These are phyloP conservation scores for Sugiyamaella marilandica DNA, from an alignment of 805 yeast species.

Conservation along the genomic window DNA sequence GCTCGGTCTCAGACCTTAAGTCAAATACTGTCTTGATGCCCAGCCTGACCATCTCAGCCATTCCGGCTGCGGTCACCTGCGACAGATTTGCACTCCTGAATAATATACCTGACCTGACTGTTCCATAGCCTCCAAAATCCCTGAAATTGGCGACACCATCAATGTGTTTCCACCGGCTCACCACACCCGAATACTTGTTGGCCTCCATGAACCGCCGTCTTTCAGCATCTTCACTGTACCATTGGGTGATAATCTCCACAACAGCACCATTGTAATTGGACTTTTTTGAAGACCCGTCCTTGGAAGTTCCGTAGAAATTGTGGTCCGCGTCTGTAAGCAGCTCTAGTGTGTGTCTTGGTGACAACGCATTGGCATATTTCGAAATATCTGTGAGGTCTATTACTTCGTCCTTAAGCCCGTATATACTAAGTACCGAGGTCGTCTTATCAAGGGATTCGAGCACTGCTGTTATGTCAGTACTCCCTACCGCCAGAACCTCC, in stretches of 20 bases:
- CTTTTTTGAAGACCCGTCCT: slow-evolving; percentile 27
- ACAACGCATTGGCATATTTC: slow-evolving; percentile 52
- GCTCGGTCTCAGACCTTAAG: slow-evolving; percentile 58
- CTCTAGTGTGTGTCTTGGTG: slow-evolving; percentile 52
- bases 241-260: slow-evolving; percentile 44
- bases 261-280: slow-evolving; percentile 60
- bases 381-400: slow-evolving; percentile 64
- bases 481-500: slow-evolving; percentile 8
- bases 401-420: slow-evolving; percentile 63
- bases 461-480: slow-evolving; percentile 8
- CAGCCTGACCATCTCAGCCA: slow-evolving; percentile 35
- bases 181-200: slow-evolving; percentile 35
- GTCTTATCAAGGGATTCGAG: slow-evolving; percentile 24
- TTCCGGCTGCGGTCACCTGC: slow-evolving; percentile 48
- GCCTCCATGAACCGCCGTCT: slow-evolving; percentile 46
- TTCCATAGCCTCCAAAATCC: slow-evolving; percentile 72
- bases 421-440: slow-evolving; percentile 58
- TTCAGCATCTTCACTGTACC: slow-evolving; percentile 43
- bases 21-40: slow-evolving; percentile 59
- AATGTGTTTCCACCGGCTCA: slow-evolving; percentile 54
- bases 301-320: slow-evolving; percentile 50
- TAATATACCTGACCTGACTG: slow-evolving; percentile 46
- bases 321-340: slow-evolving; percentile 73
- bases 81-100: slow-evolving; percentile 64
- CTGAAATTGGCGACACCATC: slow-evolving; percentile 72